A percentile compares a stretch with the other conserved stretches of the same genome.
These are phyloP conservation scores for Epithele typhae DNA, from an alignment of 768 basidiomycete species.

Conservation along the genomic window DNA sequence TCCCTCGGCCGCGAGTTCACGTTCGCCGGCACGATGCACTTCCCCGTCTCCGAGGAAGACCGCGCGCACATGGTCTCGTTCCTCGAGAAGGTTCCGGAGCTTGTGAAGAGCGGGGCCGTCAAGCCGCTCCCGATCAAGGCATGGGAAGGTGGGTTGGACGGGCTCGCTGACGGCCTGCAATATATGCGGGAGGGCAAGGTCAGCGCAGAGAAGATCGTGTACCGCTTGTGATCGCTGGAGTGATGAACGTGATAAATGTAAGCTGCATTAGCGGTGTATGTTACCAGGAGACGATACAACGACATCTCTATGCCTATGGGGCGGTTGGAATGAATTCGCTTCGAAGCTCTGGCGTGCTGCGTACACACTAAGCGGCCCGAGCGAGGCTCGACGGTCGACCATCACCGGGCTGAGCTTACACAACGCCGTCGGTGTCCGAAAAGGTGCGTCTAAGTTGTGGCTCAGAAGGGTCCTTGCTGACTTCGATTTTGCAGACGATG, in stretches of 20 bases:
- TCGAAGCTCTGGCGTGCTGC: no score
- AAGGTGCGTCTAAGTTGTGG: no score
- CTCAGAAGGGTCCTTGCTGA: no score
- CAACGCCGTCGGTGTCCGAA: no score
- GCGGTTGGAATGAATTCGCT: no score
- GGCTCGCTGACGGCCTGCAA: constrained; percentile 16
- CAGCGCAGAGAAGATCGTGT: constrained; percentile 22
- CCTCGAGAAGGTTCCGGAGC: constrained; percentile 12
- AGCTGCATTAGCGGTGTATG: not conserved
- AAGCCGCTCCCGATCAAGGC: constrained; percentile 19
- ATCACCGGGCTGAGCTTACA: no score
- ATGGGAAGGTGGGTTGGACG: constrained; percentile 17
- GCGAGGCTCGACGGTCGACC: no score
- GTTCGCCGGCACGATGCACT: constrained; percentile 3
- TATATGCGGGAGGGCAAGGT: constrained; percentile 24
- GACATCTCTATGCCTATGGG: not conserved
- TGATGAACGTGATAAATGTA: not conserved
- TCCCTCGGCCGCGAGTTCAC: constrained; percentile 5
- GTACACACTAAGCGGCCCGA: no score
- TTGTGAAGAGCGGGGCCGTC: constrained; percentile 16
- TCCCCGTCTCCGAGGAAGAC: constrained; percentile 9
- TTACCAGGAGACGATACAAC: not conserved
- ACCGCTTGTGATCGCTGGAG: constrained; percentile 4
- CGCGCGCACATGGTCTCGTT: constrained; percentile 15
- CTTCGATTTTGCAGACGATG: no score